Conservation (phyloP, 2,329 filamentous ascomycete genomes). For the Colletotrichum costaricense region DNA sequence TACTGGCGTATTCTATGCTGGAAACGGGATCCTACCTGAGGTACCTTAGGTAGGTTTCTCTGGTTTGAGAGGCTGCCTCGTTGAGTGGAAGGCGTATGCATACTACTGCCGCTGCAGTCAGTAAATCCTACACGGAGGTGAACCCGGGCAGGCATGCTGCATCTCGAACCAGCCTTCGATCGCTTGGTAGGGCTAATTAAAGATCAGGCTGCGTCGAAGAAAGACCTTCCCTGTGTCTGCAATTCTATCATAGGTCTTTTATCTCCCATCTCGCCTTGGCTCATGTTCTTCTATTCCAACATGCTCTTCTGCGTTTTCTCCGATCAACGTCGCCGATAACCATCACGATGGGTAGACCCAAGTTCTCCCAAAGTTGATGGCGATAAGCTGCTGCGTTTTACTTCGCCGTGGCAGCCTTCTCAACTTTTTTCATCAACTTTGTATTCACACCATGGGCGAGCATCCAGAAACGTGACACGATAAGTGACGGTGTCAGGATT, state of each 20-base stretch:
- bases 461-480: not conserved
- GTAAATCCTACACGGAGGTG: not conserved
- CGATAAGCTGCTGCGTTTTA: not conserved
- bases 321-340: not conserved
- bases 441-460: not conserved
- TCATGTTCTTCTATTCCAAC: not conserved
- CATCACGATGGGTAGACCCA: not conserved
- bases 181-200: not conserved
- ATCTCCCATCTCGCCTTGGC: not conserved
- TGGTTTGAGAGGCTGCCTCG: not conserved
- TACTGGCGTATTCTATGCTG: not conserved
- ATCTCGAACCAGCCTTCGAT: not conserved
- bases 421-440: not conserved
- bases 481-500: not conserved
- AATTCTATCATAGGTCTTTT: not conserved
- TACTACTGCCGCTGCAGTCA: not conserved
- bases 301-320: not conserved
- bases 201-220: not conserved
- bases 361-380: not conserved
- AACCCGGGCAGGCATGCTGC: not conserved
- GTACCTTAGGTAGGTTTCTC: no score
- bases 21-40: not conserved
- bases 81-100: not conserved
- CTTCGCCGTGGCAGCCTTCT: not conserved
- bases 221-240: not conserved